These are phyloP conservation scores for Sclerospora graminicola DNA, from an alignment of 352 stramenopile species.

Conservation along the genomic window DNA sequence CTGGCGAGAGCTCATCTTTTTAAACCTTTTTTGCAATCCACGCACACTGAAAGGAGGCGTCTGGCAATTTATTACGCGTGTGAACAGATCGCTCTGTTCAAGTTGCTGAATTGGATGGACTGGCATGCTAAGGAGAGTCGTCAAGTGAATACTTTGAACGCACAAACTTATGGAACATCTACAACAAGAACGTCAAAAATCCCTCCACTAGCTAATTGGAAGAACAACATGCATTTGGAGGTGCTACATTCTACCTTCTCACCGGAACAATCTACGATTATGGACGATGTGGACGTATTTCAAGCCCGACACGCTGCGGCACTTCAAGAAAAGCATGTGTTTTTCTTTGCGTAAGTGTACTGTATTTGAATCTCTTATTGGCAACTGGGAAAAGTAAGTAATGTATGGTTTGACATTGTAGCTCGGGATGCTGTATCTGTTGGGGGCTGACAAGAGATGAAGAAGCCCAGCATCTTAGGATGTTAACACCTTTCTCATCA, in stretches of 20 bases:
- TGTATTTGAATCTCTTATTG: background rate
- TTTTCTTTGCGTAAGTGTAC: constrained; percentile 79
- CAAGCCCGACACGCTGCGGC: too few relatives aligned
- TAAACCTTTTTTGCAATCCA: constrained; percentile 20
- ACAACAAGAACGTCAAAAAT: background rate
- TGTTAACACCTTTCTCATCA: constrained; percentile 40
- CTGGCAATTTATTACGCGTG: constrained; percentile 63
- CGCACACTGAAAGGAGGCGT: constrained; percentile 31
- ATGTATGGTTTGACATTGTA: constrained; percentile 9
- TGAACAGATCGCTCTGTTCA: constrained; percentile 60
- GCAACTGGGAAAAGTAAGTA: too few relatives aligned
- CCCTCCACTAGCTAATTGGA: constrained; percentile 34
- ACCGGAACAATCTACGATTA: background rate
- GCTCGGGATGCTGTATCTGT: constrained; percentile 61
- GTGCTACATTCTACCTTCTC: constrained; percentile 44
- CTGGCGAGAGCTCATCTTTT: too few relatives aligned
- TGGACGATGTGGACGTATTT: constrained; percentile 1
- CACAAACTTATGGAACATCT: too few relatives aligned
- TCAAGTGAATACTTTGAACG: too few relatives aligned
- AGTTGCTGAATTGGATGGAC: constrained; percentile 62
- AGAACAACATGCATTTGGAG: constrained; percentile 61
- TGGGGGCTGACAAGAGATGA: constrained; percentile 55
- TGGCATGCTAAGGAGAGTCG: constrained; percentile 13
- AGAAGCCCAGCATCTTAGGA: constrained; percentile 36
- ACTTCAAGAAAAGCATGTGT: constrained; percentile 45